These are phyloP conservation scores for Cornus suecica DNA, from an alignment of 148 eudicot species.

Conservation along the genomic window DNA sequence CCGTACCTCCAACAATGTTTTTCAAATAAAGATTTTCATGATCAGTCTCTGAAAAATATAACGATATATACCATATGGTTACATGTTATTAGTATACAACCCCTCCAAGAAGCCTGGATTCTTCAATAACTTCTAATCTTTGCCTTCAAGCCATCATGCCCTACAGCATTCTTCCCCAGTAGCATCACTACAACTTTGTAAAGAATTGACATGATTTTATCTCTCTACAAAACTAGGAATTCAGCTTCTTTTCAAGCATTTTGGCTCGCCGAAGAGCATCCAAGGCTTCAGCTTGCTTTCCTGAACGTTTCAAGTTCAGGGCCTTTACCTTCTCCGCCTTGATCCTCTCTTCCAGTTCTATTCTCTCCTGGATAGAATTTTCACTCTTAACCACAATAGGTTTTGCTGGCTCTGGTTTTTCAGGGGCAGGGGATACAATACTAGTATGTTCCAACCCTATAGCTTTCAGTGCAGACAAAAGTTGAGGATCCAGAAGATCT, in stretches of 20 bases:
- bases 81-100: neutral
- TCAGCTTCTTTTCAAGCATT: slow-evolving; percentile 49
- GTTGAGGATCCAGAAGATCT: slow-evolving; percentile 90
- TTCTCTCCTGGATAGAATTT: slow-evolving; percentile 38
- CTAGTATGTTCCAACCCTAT: slow-evolving; percentile 57
- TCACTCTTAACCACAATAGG: slow-evolving; percentile 28
- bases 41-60: neutral
- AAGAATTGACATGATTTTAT: neutral
- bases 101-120: neutral
- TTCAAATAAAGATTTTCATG: too few relatives aligned
- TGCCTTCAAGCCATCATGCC: neutral
- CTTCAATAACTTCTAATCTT: neutral
- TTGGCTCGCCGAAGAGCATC: slow-evolving; percentile 74
- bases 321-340: slow-evolving; percentile 85
- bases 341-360: slow-evolving; percentile 62
- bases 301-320: slow-evolving; percentile 67
- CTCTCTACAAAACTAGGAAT: slow-evolving; percentile 27
- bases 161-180: neutral
- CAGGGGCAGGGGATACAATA: slow-evolving; percentile 19
- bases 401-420: slow-evolving; percentile 31
- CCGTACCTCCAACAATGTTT: too few relatives aligned
- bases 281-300: slow-evolving; percentile 88
- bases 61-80: neutral
- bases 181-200: neutral
- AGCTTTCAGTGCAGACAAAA: slow-evolving; percentile 72